A percentile compares a stretch with the other conserved stretches of the same genome.
These are phyloP conservation scores for Chlamydomonas sp. DNA, from an alignment of 139 green algal species.

Conservation along the genomic window DNA sequence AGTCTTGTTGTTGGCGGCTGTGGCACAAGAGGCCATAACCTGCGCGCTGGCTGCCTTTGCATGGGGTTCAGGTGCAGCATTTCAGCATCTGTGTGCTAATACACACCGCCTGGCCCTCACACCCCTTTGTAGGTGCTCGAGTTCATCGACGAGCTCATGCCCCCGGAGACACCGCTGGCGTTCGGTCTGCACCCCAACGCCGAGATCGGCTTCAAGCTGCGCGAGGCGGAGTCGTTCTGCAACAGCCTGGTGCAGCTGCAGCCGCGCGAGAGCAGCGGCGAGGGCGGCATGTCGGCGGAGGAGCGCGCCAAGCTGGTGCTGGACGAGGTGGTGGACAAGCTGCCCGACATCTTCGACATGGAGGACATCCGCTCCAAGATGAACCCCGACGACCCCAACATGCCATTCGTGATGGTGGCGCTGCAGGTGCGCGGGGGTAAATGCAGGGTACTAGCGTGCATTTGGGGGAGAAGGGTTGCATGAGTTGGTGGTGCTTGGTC, in stretches of 20 bases:
- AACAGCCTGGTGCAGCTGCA: conserved; percentile 76
- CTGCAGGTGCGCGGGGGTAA: conserved; percentile 72
- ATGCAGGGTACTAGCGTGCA: neutral
- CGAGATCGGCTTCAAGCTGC: conserved; percentile 92
- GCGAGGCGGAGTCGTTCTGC: conserved; percentile 87
- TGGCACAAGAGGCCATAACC: too few relatives aligned
- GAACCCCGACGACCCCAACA: conserved; percentile 83
- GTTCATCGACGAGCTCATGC: conserved; percentile 85
- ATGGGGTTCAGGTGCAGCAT: neutral
- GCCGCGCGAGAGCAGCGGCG: conserved; percentile 71
- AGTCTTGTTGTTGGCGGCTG: neutral
- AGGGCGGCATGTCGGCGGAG: conserved; percentile 76
- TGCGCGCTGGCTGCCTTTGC: too few relatives aligned
- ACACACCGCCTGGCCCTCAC: too few relatives aligned
- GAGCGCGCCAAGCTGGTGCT: conserved; percentile 89
- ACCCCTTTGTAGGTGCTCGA: conserved; percentile 71
- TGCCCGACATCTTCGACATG: conserved; percentile 87
- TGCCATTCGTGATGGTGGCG: conserved; percentile 92
- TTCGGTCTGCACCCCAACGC: conserved; percentile 95
- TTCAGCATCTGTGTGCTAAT: neutral
- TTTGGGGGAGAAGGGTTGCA: neutral
- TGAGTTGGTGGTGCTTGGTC: neutral
- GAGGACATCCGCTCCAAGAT: conserved; percentile 88
- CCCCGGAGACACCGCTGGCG: conserved; percentile 80
- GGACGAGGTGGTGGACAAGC: conserved; percentile 84